phyloP scores from a whole-genome alignment of 1,284 basidiomycete genomes.

The Tilletia caries region DNA sequence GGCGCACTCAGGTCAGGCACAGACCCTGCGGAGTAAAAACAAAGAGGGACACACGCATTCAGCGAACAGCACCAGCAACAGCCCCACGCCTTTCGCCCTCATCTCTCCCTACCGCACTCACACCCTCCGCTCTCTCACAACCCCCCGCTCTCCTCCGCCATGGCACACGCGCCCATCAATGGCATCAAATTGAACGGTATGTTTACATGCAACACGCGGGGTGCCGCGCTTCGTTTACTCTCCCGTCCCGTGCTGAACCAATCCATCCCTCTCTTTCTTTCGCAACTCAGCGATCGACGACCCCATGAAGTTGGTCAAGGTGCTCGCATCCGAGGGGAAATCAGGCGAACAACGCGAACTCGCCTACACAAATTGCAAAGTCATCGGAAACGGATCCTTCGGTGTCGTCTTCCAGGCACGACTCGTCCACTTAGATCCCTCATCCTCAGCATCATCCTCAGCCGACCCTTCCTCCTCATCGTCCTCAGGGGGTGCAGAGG shows the following conservation, averaged over 20 bases:
- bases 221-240: no score
- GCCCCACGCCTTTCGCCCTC: not conserved
- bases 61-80: not conserved
- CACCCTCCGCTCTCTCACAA: not conserved
- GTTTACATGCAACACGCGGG: no score
- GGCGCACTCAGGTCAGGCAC: not conserved
- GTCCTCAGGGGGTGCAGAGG: not conserved
- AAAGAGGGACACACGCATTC: not conserved
- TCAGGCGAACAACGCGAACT: slow-evolving; percentile 81
- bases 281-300: slow-evolving; percentile 64
- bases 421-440: slow-evolving; percentile 56
- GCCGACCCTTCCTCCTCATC: not conserved
- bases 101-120: not conserved
- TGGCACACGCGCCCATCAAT: slow-evolving; percentile 43
- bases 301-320: slow-evolving; percentile 89
- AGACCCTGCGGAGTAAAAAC: not conserved
- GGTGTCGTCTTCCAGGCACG: slow-evolving; percentile 87
- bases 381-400: slow-evolving; percentile 97
- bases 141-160: slow-evolving; percentile 8
- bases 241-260: not conserved
- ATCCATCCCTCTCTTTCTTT: not conserved
- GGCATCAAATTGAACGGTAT: slow-evolving; percentile 42
- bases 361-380: slow-evolving; percentile 94
- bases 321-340: slow-evolving; percentile 91
- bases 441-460: slow-evolving; percentile 5